These are phyloP conservation scores for Cercis canadensis DNA, from an alignment of 306 rosid species.

Conservation along the genomic window DNA sequence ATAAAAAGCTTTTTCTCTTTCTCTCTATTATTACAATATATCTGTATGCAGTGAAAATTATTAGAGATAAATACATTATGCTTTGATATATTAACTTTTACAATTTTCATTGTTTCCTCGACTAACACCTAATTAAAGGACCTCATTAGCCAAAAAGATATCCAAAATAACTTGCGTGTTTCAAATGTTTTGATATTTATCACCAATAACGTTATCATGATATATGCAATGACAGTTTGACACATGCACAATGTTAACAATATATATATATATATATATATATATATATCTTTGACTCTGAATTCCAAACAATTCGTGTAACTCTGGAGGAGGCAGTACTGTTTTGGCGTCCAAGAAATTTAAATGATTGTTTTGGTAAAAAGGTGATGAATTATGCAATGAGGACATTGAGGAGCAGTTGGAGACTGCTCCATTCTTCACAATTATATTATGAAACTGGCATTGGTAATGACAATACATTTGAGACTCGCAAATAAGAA, in stretches of 20 bases:
- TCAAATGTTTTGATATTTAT: neutral
- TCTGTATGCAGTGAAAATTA: too few relatives aligned
- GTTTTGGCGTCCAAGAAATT: conserved; percentile 30
- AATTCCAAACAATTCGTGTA: conserved; percentile 6
- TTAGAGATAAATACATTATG: too few relatives aligned
- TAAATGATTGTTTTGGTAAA: conserved; percentile 41
- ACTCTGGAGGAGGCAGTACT: conserved; percentile 23
- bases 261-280: neutral
- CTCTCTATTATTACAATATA: too few relatives aligned
- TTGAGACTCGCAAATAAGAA: conserved; percentile 34
- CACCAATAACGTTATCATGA: too few relatives aligned
- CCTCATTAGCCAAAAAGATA: too few relatives aligned
- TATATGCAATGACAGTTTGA: neutral
- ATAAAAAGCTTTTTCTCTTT: too few relatives aligned
- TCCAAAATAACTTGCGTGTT: too few relatives aligned
- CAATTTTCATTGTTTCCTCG: too few relatives aligned
- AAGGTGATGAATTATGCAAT: conserved; percentile 43
- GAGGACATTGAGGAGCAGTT: conserved; percentile 54
- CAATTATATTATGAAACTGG: conserved; percentile 30
- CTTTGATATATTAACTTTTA: too few relatives aligned
- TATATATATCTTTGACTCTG: neutral
- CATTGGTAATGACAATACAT: conserved; percentile 18
- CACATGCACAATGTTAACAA: neutral
- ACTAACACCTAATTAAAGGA: too few relatives aligned
- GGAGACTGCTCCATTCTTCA: conserved; percentile 39